These are phyloP conservation scores for Collybia sordida DNA, from an alignment of 768 basidiomycete genomes.

Conservation along the genomic window DNA sequence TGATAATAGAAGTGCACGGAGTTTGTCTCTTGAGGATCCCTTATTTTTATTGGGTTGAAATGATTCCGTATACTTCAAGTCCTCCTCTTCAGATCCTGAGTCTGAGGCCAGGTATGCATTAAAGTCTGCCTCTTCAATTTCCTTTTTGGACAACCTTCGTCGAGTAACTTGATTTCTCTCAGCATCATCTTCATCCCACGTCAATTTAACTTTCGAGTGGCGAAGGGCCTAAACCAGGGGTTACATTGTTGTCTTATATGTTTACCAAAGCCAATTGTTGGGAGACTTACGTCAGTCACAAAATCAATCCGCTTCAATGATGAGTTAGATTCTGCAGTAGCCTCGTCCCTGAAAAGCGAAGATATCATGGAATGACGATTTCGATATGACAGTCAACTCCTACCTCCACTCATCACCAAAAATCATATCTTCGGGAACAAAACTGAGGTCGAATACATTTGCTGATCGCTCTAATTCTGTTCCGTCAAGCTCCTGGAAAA, in stretches of 20 bases:
- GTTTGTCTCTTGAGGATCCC: constrained; percentile 51
- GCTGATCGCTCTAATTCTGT: constrained; percentile 96
- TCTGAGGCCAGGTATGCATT: constrained; percentile 74
- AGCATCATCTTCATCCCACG: constrained; percentile 98
- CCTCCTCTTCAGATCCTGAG: constrained; percentile 56
- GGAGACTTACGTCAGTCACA: constrained; percentile 77
- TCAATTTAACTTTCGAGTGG: constrained; percentile 96
- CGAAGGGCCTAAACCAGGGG: constrained; percentile 71
- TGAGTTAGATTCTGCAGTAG: constrained; percentile 58
- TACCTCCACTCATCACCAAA: constrained; percentile 81
- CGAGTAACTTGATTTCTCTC: constrained; percentile 81
- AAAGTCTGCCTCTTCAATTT: constrained; percentile 93
- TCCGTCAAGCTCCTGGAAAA: constrained; percentile 86
- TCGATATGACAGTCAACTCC: background rate
- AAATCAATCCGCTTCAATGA: constrained; percentile 83
- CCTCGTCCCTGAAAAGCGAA: constrained; percentile 86
- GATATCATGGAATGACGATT: background rate
- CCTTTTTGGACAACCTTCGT: constrained; percentile 73
- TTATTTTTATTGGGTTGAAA: background rate
- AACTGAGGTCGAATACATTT: constrained; percentile 94
- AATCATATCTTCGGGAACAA: constrained; percentile 85
- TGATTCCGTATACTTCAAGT: constrained; percentile 2
- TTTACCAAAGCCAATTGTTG: background rate
- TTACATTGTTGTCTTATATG: background rate
- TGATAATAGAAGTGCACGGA: constrained; percentile 76